Base-by-base conservation (phyloP, 208 protist genomes). In the Strigomonas galati region DNA sequence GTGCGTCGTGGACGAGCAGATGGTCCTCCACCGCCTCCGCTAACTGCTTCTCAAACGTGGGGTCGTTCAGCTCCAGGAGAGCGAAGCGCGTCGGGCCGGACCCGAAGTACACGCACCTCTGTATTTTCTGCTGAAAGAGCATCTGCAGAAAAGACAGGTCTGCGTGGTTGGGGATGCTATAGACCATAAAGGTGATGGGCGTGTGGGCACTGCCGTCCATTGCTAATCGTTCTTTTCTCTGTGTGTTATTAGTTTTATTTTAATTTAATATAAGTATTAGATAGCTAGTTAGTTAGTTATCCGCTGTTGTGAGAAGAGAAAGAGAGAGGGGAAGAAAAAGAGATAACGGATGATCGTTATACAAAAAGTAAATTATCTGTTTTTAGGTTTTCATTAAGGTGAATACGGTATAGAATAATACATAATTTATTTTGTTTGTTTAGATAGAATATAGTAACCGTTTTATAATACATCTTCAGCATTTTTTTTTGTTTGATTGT, bases 131-230 rank as follows among this genome's bases (percentile, higher is more conserved):
- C 23, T 80, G 62, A 62, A 95, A 91, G 19, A 92, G 62, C 3
- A 79, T 30, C 21, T 87, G 64, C 14, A 95, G 67, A 54, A 95
- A 91, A 12, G 81, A 72, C 23, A 87, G 74, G 44, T 95, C 89
- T 0, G 84, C 85, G 27, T 89, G 81, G 19, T 55, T 77, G 10
- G 85, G 83, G 19, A 95, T 15, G 10, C 80, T 78, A 66, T 92
- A 90, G 24, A 95, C 69, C 15, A 92, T 66, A 62, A 95, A 86
- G 53, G 65, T 81, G 2, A 53, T 69, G 19, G 66, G 1, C 10
- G 52, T 26, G 4, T 28, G 6, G 37, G 6, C 19, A 10, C 5
- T 55, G 49, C 17, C 17, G 26, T 14, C 37, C 12, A 37, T 66
- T 53, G 32, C 17, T 32, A 28, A 7, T 66, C 56, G 7, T 32